Conservation (phyloP, 2,329 filamentous ascomycete genomes). For the Tolypocladium ophioglossoides region DNA sequence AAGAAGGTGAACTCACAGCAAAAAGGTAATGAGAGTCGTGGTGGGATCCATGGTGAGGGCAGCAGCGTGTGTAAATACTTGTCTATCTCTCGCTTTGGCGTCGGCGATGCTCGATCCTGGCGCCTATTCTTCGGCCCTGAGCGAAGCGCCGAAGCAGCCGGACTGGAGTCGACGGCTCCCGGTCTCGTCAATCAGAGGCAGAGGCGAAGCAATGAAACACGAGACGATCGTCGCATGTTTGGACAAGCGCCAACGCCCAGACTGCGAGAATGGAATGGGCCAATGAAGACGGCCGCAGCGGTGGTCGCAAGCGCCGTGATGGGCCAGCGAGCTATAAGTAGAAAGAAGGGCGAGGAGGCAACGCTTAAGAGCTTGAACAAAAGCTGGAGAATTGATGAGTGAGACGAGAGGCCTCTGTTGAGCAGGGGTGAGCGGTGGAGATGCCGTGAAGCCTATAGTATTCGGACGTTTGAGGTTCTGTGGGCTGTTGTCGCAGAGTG, state of each 20-base stretch:
- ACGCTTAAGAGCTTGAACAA: not conserved
- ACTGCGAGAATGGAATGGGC: slow-evolving; percentile 7
- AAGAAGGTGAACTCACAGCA: slow-evolving; percentile 40
- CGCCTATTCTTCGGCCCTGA: not conserved
- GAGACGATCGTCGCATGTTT: slow-evolving; percentile 12
- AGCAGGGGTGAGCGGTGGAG: not conserved
- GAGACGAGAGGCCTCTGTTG: not conserved
- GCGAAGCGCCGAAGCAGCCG: not conserved
- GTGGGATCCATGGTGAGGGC: slow-evolving; percentile 41
- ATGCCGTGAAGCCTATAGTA: not conserved
- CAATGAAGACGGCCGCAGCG: slow-evolving; percentile 1
- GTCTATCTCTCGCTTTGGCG: not conserved
- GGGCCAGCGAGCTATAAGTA: slow-evolving; percentile 1
- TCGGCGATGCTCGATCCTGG: not conserved
- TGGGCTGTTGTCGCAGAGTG: not conserved
- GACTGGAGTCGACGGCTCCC: not conserved
- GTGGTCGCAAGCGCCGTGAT: slow-evolving; percentile 13
- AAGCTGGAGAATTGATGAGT: not conserved
- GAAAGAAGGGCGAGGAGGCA: not conserved
- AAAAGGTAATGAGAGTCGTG: slow-evolving; percentile 59
- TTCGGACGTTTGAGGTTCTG: not conserved
- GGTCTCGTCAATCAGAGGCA: slow-evolving; percentile 8
- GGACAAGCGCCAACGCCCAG: slow-evolving; percentile 10
- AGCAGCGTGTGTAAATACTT: not conserved
- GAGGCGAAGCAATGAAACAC: slow-evolving; percentile 12